These are phyloP conservation scores for Pseudopyrenochaeta lycopersici DNA, from an alignment of 2,329 filamentous ascomycete species.

Conservation along the genomic window DNA sequence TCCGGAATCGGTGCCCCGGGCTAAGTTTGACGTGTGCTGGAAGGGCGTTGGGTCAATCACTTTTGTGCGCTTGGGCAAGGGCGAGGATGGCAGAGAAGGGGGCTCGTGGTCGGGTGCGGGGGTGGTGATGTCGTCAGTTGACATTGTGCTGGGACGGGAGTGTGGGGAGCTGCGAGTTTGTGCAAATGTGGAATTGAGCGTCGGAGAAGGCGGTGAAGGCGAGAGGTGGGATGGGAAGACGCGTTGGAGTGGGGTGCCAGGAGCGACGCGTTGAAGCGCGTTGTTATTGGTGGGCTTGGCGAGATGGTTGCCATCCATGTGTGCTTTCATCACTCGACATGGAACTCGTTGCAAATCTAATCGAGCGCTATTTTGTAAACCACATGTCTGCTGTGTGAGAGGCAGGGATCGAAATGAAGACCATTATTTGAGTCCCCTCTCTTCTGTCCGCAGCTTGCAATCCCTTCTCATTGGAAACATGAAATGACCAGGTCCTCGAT, in stretches of 20 bases:
- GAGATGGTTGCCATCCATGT: no score
- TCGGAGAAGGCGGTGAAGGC: conserved; percentile 21
- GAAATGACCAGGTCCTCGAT: no score
- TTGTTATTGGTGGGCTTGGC: conserved; percentile 16
- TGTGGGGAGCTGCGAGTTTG: neutral
- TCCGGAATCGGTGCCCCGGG: conserved; percentile 42
- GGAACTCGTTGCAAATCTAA: no score
- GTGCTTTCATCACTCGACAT: no score
- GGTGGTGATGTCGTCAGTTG: conserved; percentile 27
- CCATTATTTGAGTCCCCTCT: no score
- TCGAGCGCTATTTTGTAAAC: no score
- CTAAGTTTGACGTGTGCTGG: conserved; percentile 33
- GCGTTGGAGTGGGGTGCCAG: conserved; percentile 5
- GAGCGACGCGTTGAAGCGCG: conserved; percentile 11
- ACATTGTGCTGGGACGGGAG: conserved; percentile 23
- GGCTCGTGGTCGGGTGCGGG: conserved; percentile 45
- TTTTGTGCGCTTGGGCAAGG: conserved; percentile 83
- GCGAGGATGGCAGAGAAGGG: conserved; percentile 73
- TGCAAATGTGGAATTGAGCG: conserved; percentile 1
- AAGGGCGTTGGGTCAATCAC: conserved; percentile 57
- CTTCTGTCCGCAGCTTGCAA: no score
- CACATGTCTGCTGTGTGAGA: no score
- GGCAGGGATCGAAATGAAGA: no score
- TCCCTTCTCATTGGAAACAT: no score
- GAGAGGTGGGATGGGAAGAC: conserved; percentile 1